Percentiles rank a stretch among this genome's conserved stretches.
Evolutionary conservation across 306 rosid species (phyloP).

Genomic region (Ceratonia siliqua): DNA sequence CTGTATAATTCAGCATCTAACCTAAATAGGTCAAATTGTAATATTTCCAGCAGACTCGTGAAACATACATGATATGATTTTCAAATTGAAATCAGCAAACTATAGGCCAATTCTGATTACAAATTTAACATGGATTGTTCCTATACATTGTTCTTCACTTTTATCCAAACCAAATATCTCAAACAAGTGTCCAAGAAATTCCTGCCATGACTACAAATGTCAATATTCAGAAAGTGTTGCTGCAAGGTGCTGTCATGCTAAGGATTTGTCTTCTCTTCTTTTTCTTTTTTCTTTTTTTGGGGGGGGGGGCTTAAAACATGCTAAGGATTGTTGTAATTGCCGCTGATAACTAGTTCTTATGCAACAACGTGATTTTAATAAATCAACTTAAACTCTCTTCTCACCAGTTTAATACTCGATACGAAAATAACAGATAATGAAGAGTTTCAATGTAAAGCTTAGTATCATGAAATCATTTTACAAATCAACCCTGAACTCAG

Average conservation of each 20-base stretch:
- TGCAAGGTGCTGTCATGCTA: neutral
- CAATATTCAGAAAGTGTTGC: neutral
- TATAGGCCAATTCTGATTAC: neutral
- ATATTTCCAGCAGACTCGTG: neutral
- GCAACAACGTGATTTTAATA: neutral
- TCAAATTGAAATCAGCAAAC: constrained; percentile 10
- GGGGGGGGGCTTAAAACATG: neutral
- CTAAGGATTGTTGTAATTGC: neutral
- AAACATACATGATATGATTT: neutral
- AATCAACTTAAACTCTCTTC: neutral
- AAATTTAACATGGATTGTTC: constrained; percentile 17
- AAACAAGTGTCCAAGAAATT: constrained; percentile 15
- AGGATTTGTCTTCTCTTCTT: neutral
- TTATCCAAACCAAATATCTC: neutral
- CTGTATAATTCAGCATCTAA: neutral
- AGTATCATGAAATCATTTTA: neutral
- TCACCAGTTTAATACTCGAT: neutral
- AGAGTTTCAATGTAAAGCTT: neutral
- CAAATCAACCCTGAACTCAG: neutral
- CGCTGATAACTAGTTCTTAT: neutral
- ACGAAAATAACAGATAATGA: neutral
- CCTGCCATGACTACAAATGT: neutral
- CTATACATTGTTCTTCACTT: constrained; percentile 19
- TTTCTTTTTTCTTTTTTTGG: too few species aligned
- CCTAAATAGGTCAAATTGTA: constrained; percentile 13